phyloP scores from a whole-genome alignment of 2,329 filamentous ascomycete genomes.

The Westerdykella ornata region DNA sequence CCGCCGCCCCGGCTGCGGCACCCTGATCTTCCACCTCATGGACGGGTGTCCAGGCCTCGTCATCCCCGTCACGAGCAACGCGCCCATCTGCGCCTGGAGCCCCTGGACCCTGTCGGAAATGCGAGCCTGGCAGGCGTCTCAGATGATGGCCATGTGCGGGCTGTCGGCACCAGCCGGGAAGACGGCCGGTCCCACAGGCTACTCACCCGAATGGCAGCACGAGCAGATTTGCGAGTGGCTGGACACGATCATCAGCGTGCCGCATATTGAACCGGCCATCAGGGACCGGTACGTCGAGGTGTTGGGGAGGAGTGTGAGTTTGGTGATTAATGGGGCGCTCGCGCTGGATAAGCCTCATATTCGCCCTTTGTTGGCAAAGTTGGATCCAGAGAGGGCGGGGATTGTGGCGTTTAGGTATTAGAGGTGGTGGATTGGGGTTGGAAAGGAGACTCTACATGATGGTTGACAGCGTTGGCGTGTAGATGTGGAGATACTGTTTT shows the following conservation, averaged over 20 bases:
- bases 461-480: too few species aligned
- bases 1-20: conserved; percentile 34
- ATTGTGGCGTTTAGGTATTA: conserved; percentile 37
- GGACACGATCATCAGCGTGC: conserved; percentile 23
- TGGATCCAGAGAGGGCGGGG: conserved; percentile 34
- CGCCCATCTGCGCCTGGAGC: conserved; percentile 30
- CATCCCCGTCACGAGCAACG: conserved; percentile 24
- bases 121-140: conserved; percentile 7
- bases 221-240: conserved; percentile 34
- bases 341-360: conserved; percentile 19
- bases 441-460: too few species aligned
- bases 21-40: conserved; percentile 34
- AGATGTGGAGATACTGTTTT: too few species aligned
- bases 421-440: neutral
- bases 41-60: conserved; percentile 35
- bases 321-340: conserved; percentile 36
- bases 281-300: conserved; percentile 29
- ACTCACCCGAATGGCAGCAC: conserved; percentile 25
- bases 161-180: neutral
- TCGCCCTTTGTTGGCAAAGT: conserved; percentile 22
- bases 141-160: conserved; percentile 5
- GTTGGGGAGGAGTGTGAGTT: conserved; percentile 28
- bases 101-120: conserved; percentile 34
- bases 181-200: conserved; percentile 1
- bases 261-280: conserved; percentile 18